phyloP scores from a whole-genome alignment of 352 stramenopile genomes.

The Globisporangium parvum region DNA sequence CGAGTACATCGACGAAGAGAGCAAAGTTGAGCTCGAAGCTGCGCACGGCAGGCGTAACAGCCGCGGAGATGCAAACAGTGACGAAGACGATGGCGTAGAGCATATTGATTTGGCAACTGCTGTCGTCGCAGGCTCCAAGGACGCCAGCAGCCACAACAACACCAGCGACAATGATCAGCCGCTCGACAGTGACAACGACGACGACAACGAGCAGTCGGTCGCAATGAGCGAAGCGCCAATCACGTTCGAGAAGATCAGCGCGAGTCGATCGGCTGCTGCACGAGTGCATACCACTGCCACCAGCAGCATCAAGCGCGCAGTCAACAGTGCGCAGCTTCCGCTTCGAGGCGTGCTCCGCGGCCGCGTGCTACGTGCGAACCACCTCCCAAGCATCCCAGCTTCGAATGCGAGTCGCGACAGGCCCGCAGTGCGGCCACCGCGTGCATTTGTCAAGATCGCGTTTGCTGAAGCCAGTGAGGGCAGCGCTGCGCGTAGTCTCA shows the following conservation, averaged over 20 bases:
- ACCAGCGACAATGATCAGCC: background rate
- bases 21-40: background rate
- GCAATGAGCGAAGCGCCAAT: constrained; percentile 38
- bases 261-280: background rate
- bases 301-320: background rate
- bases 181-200: constrained; percentile 15
- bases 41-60: background rate
- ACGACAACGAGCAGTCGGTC: constrained; percentile 28
- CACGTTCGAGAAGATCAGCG: constrained; percentile 21
- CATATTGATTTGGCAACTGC: background rate
- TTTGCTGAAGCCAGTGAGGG: constrained; percentile 38
- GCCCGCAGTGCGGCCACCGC: constrained; percentile 4
- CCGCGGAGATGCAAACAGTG: background rate
- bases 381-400: constrained; percentile 17
- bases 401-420: background rate
- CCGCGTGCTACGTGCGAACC: constrained; percentile 32
- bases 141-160: background rate
- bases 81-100: constrained; percentile 3
- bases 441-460: constrained; percentile 40
- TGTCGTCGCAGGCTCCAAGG: background rate
- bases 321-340: constrained; percentile 5
- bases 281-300: background rate
- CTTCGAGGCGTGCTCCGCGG: constrained; percentile 36
- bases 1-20: constrained; percentile 5
- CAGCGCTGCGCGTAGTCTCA: constrained; percentile 20